These are phyloP conservation scores for Emericellopsis atlantica DNA, from an alignment of 2,329 filamentous ascomycete species.

Conservation along the genomic window DNA sequence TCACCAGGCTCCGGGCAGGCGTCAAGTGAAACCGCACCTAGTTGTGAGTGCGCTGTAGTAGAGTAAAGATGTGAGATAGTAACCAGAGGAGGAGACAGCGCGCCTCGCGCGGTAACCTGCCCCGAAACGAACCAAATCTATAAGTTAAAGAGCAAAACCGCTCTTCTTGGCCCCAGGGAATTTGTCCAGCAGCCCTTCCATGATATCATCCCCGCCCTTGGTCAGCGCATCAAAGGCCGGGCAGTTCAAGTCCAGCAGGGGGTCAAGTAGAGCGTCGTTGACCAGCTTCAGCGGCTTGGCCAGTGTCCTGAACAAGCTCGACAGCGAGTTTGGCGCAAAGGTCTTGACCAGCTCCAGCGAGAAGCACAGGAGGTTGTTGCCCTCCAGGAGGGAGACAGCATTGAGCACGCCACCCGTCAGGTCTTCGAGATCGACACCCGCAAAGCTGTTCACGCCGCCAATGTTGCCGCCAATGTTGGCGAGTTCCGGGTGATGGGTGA, in stretches of 20 bases:
- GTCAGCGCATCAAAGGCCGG: constrained; percentile 14
- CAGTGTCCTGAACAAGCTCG: constrained; percentile 20
- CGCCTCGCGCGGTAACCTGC: too few species aligned
- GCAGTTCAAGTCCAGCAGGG: constrained; percentile 13
- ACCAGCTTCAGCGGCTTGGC: constrained; percentile 16
- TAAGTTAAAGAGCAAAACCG: constrained; percentile 1
- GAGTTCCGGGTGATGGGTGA: constrained; percentile 26
- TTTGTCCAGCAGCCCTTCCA: not conserved
- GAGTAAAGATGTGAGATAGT: too few species aligned
- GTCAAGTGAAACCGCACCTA: too few species aligned
- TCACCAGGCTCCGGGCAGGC: too few species aligned
- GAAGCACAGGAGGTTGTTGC: constrained; percentile 32
- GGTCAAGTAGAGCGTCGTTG: constrained; percentile 14
- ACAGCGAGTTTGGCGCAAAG: constrained; percentile 26
- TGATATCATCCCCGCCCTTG: constrained; percentile 9
- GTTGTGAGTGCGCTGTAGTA: too few species aligned
- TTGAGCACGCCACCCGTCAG: constrained; percentile 32
- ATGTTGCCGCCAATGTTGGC: constrained; percentile 38
- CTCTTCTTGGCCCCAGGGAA: constrained; percentile 4
- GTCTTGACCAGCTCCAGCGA: constrained; percentile 22
- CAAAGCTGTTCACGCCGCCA: constrained; percentile 35
- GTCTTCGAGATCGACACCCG: constrained; percentile 27
- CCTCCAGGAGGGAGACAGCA: constrained; percentile 23
- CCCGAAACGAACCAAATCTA: too few species aligned
- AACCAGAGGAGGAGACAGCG: too few species aligned